These are phyloP conservation scores for Cordyceps javanica DNA, from an alignment of 2,329 filamentous ascomycete genomes.

Conservation along the genomic window DNA sequence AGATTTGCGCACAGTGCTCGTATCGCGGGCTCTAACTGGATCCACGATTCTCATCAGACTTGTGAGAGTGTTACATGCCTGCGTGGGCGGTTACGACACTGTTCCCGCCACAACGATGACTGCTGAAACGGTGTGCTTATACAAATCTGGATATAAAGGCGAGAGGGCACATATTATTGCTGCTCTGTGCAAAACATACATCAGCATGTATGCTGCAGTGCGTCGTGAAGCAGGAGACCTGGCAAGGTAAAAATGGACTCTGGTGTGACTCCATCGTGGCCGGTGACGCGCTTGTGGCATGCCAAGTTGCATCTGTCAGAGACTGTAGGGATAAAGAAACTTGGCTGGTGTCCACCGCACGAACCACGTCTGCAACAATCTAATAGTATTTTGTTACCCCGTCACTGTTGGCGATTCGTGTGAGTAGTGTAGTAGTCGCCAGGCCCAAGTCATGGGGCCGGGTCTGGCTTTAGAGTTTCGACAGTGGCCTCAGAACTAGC, in stretches of 20 bases:
- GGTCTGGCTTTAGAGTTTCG: background rate
- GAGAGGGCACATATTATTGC: background rate
- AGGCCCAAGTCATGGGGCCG: background rate
- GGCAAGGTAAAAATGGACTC: background rate
- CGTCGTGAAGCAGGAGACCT: slow-evolving; percentile 1
- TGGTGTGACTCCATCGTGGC: background rate
- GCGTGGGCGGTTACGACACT: background rate
- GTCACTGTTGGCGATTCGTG: background rate
- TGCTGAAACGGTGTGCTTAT: slow-evolving; percentile 1
- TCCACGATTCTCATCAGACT: background rate
- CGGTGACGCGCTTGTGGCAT: background rate
- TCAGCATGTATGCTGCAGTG: background rate
- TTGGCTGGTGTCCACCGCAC: background rate
- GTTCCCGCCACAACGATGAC: background rate
- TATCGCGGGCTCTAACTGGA: background rate
- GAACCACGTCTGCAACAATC: background rate
- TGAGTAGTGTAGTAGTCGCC: background rate
- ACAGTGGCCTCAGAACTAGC: background rate
- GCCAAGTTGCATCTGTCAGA: background rate
- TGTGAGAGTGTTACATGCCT: background rate
- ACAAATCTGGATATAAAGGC: background rate
- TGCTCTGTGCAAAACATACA: background rate
- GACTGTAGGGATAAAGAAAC: background rate
- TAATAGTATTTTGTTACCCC: background rate
- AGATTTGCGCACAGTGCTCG: background rate